phyloP scores from a whole-genome alignment of 139 green algal species.

The Tetratostichococcus sp. region DNA sequence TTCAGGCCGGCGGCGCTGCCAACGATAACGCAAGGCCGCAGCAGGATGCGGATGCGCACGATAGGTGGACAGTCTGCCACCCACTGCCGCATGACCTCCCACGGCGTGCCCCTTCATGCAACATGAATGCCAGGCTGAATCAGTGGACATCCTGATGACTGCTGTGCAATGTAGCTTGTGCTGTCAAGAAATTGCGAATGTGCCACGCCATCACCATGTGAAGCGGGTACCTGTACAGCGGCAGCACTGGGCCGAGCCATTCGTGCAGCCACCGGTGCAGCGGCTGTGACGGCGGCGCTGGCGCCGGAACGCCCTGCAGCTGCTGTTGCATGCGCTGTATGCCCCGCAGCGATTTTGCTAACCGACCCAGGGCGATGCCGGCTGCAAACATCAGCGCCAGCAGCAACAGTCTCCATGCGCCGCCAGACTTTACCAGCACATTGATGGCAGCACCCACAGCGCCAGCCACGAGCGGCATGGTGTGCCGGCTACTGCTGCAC shows the following conservation, averaged over 20 bases:
- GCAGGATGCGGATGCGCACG: slow-evolving; percentile 59
- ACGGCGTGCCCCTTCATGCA: slow-evolving; percentile 32
- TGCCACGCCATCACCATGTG: no score
- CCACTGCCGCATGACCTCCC: slow-evolving; percentile 77
- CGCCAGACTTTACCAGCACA: no score
- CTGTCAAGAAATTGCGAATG: no score
- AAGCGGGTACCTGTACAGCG: slow-evolving; percentile 30
- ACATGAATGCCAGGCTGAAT: no score
- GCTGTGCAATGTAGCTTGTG: no score
- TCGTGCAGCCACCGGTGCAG: slow-evolving; percentile 7
- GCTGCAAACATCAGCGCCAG: neutral
- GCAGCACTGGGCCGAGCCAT: slow-evolving; percentile 52
- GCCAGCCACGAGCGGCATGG: no score
- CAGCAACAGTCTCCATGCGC: no score
- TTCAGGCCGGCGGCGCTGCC: slow-evolving; percentile 64
- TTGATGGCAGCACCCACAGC: no score
- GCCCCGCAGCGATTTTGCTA: neutral
- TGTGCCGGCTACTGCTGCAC: no score
- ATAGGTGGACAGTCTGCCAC: slow-evolving; percentile 28
- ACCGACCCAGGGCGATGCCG: neutral
- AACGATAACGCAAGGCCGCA: slow-evolving; percentile 62
- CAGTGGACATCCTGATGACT: no score
- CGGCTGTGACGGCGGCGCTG: no score
- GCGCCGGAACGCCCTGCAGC: neutral
- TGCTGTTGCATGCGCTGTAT: neutral